phyloP scores from a whole-genome alignment of 257 asterid genomes.

The Lithospermum erythrorhizon region DNA sequence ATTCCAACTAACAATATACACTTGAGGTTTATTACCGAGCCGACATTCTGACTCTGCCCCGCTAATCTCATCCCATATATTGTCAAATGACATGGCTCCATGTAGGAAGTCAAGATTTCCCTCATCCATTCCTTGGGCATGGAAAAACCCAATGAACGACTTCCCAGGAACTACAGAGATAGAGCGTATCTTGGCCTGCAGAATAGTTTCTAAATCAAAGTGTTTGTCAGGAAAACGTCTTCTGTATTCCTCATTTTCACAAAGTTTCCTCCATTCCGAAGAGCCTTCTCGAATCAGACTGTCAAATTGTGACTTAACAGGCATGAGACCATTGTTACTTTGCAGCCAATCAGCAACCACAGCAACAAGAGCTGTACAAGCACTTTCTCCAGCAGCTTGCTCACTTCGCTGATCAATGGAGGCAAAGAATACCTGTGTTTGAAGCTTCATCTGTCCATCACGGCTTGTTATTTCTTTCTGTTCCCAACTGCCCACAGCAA shows the following conservation, averaged over 20 bases:
- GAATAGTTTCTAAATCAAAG: conserved; percentile 88
- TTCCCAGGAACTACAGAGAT: conserved; percentile 56
- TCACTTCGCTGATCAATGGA: conserved; percentile 97
- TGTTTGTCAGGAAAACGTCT: conserved; percentile 81
- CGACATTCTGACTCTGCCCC: conserved; percentile 18
- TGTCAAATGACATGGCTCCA: conserved; percentile 92
- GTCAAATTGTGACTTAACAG: conserved; percentile 83
- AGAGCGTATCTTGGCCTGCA: conserved; percentile 57
- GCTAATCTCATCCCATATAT: conserved; percentile 82
- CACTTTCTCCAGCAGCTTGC: conserved; percentile 90
- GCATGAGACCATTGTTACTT: conserved; percentile 55
- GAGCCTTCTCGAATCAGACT: conserved; percentile 83
- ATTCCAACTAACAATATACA: conserved; percentile 88
- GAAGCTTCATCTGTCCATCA: conserved; percentile 70
- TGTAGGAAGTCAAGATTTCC: conserved; percentile 69
- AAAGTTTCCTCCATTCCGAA: conserved; percentile 86
- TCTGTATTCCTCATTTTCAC: conserved; percentile 49
- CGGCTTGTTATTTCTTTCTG: conserved; percentile 69
- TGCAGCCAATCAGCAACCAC: conserved; percentile 93
- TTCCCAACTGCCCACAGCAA: conserved; percentile 89
- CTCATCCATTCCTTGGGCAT: conserved; percentile 57
- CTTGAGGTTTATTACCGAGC: conserved; percentile 30
- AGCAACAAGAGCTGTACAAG: conserved; percentile 92
- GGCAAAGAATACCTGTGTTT: conserved; percentile 73
- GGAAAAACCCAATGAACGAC: conserved; percentile 85